A percentile compares a stretch with the other conserved stretches of the same genome.
These are phyloP conservation scores for Dujonia santamariae DNA, from an alignment of 1,139 yeast species.

Conservation along the genomic window DNA sequence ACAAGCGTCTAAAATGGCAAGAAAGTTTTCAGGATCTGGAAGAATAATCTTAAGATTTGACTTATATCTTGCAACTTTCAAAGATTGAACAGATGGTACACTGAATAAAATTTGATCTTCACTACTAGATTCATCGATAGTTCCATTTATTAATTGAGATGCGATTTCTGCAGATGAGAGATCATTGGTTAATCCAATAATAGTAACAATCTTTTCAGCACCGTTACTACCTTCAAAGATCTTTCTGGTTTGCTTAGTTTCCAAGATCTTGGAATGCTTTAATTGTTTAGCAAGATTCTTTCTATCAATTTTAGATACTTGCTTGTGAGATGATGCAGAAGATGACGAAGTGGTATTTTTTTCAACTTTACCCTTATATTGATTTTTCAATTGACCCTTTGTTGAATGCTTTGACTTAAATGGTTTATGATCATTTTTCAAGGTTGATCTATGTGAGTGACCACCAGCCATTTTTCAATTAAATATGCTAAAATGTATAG, in stretches of 20 bases:
- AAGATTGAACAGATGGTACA: slow-evolving; percentile 46
- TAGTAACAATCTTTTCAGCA: slow-evolving; percentile 78
- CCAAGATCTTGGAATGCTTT: slow-evolving; percentile 66
- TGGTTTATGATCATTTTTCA: slow-evolving; percentile 81
- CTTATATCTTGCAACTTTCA: slow-evolving; percentile 64
- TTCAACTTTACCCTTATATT: slow-evolving; percentile 85
- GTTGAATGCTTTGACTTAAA: slow-evolving; percentile 90
- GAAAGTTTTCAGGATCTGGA: slow-evolving; percentile 66
- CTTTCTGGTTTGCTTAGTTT: slow-evolving; percentile 49
- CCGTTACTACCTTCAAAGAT: slow-evolving; percentile 79
- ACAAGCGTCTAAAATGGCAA: slow-evolving; percentile 79
- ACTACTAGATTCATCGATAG: slow-evolving; percentile 18
- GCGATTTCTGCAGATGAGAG: slow-evolving; percentile 60
- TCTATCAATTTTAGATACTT: slow-evolving; percentile 64
- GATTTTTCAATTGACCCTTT: slow-evolving; percentile 81
- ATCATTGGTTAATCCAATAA: slow-evolving; percentile 77
- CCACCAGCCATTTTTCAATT: slow-evolving; percentile 62
- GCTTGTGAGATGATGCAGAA: slow-evolving; percentile 31
- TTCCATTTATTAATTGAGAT: slow-evolving; percentile 41
- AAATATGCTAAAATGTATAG: too few species aligned
- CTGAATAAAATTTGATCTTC: slow-evolving; percentile 31
- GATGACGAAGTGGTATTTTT: slow-evolving; percentile 29
- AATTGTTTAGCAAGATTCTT: slow-evolving; percentile 78
- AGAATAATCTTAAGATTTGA: slow-evolving; percentile 71
- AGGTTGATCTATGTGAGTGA: slow-evolving; percentile 77